A percentile compares a stretch with the other conserved stretches of the same genome.
Evolutionary conservation across 345 rosid genomes (phyloP).

Genomic region (Salix brachista): DNA sequence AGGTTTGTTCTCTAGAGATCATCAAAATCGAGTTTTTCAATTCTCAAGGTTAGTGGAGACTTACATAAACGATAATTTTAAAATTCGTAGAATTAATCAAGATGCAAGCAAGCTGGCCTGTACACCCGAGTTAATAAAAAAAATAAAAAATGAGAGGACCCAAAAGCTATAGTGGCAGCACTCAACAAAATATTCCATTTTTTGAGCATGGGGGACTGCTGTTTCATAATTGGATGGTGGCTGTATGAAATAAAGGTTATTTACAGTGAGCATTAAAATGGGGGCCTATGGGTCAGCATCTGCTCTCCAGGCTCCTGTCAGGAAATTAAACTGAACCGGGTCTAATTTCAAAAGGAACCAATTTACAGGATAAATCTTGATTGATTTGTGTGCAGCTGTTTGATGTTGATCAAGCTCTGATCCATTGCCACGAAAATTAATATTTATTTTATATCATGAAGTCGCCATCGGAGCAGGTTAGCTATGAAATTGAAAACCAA

Average conservation of each 20-base stretch:
- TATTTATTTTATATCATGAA: background rate
- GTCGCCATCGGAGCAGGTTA: background rate
- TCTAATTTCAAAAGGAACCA: background rate
- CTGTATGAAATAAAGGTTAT: conserved; percentile 14
- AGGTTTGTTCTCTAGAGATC: too few species aligned
- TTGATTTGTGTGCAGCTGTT: background rate
- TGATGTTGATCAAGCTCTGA: background rate
- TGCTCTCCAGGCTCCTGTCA: background rate
- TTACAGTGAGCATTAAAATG: conserved; percentile 9
- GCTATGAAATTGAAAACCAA: background rate
- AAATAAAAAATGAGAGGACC: background rate
- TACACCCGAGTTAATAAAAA: too few species aligned
- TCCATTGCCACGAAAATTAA: background rate
- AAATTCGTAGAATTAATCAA: fast-evolving
- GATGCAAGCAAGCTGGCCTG: fast-evolving
- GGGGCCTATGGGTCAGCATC: background rate
- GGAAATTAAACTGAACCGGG: background rate
- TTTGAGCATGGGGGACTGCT: background rate
- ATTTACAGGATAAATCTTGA: background rate
- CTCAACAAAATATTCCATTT: background rate
- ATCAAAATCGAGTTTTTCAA: too few species aligned
- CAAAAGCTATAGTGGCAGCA: background rate
- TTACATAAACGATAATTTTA: too few species aligned
- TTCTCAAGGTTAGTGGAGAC: fast-evolving
- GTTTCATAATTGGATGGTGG: conserved; percentile 19